Conservation (phyloP, 2,329 filamentous ascomycete species). For the Volutella citrinella region DNA sequence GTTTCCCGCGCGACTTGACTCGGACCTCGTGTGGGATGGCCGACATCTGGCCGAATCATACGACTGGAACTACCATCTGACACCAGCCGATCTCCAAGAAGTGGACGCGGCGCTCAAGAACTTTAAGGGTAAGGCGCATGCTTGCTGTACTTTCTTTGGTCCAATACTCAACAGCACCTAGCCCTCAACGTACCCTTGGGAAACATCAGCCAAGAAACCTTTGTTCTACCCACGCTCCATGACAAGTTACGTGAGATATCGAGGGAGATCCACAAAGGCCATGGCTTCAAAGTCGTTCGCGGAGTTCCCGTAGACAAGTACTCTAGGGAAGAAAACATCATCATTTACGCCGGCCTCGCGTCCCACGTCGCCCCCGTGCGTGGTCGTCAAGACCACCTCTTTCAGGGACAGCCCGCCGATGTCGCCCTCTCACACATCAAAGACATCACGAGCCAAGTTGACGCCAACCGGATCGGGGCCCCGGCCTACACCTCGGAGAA, state of each 20-base stretch:
- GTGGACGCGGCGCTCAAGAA: constrained; percentile 40
- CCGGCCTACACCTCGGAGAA: constrained; percentile 60
- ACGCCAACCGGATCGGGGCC: constrained; percentile 45
- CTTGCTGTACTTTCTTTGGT: no score
- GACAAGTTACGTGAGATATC: constrained; percentile 48
- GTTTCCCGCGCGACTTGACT: constrained; percentile 47
- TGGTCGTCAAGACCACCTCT: constrained; percentile 48
- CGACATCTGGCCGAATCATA: constrained; percentile 43
- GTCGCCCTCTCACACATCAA: constrained; percentile 31
- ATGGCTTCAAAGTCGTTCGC: constrained; percentile 58
- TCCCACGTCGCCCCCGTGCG: constrained; percentile 53
- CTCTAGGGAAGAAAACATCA: constrained; percentile 52
- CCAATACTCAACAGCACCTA: no score
- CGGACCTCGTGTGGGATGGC: constrained; percentile 57
- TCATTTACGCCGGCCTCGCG: constrained; percentile 57
- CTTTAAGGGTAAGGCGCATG: constrained; percentile 37
- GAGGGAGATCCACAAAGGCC: constrained; percentile 51
- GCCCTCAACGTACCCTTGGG: constrained; percentile 36
- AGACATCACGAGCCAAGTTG: constrained; percentile 15
- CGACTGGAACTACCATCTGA: constrained; percentile 53
- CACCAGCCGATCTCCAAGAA: constrained; percentile 44
- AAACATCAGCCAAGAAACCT: constrained; percentile 23
- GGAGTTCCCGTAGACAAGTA: constrained; percentile 52
- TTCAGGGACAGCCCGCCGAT: constrained; percentile 42
- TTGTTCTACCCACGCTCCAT: constrained; percentile 14